Evolutionary conservation across 108 stramenopile species (phyloP).

Genomic region (Poteriospumella lacustris): DNA sequence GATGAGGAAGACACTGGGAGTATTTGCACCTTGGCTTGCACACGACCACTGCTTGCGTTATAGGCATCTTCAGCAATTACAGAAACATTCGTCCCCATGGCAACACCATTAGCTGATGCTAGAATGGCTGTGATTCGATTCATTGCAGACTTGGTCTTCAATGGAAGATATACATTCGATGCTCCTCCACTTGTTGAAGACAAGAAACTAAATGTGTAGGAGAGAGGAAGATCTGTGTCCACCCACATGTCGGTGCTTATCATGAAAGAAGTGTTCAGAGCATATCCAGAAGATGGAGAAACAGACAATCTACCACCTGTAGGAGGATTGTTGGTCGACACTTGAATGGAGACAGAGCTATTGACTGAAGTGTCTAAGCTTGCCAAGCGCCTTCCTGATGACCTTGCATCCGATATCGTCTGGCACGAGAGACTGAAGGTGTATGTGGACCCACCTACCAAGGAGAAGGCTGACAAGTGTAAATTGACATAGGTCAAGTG

Average conservation of each 20-base stretch:
- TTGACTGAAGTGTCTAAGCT: neutral
- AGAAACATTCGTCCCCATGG: slow-evolving; percentile 6
- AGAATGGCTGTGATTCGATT: slow-evolving; percentile 7
- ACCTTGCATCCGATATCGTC: neutral
- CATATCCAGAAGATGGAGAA: slow-evolving; percentile 7
- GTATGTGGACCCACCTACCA: neutral
- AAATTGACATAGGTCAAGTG: neutral
- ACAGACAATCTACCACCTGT: neutral
- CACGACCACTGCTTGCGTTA: slow-evolving; percentile 1
- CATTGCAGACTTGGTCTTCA: neutral
- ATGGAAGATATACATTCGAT: neutral
- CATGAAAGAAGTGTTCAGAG: slow-evolving; percentile 10
- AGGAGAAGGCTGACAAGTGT: neutral
- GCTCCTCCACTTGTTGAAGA: slow-evolving; percentile 9
- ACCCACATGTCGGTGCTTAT: neutral
- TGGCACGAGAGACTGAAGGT: neutral
- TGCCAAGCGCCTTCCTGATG: neutral
- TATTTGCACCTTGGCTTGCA: neutral
- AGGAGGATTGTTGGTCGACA: slow-evolving; percentile 6
- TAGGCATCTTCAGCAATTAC: slow-evolving; percentile 7
- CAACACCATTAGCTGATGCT: slow-evolving; percentile 7
- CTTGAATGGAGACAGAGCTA: neutral
- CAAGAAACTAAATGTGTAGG: neutral
- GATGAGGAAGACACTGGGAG: neutral
- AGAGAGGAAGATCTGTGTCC: slow-evolving; percentile 12